A percentile compares a stretch with the other conserved stretches of the same genome.
phyloP scores from a whole-genome alignment of 352 stramenopile genomes.

The Globisporangium viniferum region DNA sequence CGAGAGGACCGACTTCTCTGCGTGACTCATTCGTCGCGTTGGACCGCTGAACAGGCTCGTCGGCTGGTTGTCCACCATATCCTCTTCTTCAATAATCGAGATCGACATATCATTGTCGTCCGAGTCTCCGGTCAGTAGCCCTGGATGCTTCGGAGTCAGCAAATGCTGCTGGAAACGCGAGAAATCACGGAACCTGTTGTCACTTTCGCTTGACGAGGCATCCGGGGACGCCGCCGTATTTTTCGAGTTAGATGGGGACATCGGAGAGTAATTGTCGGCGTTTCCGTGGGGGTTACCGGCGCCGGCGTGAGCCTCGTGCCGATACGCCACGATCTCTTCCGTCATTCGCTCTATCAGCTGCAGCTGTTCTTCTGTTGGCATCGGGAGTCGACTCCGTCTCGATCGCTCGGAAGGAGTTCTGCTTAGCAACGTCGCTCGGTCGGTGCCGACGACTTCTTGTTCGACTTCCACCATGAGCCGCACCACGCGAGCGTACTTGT shows the following conservation, averaged over 20 bases:
- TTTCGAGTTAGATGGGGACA: conserved; percentile 35
- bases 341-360: conserved; percentile 76
- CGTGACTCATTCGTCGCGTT: conserved; percentile 70
- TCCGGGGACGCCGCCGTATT: conserved; percentile 17
- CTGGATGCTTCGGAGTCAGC: conserved; percentile 61
- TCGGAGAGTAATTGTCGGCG: conserved; percentile 28
- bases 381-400: conserved; percentile 66
- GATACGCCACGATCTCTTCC: conserved; percentile 71
- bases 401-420: conserved; percentile 38
- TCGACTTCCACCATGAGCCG: conserved; percentile 86
- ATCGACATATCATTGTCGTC: conserved; percentile 38
- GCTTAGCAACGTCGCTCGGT: conserved; percentile 62
- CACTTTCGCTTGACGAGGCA: conserved; percentile 33
- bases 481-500: conserved; percentile 83
- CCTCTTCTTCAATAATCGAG: conserved; percentile 62
- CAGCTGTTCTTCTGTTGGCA: conserved; percentile 82
- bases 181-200: conserved; percentile 82
- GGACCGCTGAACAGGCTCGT: conserved; percentile 73
- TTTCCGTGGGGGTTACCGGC: conserved; percentile 18
- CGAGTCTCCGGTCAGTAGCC: conserved; percentile 39
- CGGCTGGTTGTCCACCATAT: conserved; percentile 60
- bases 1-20: conserved; percentile 76
- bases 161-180: conserved; percentile 86
- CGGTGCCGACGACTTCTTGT: conserved; percentile 72
- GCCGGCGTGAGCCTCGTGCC: conserved; percentile 41